A percentile compares a stretch with the other conserved stretches of the same genome.
These are phyloP conservation scores for Stephania yunnanensis DNA, from an alignment of 164 flowering plant genomes.

Conservation along the genomic window DNA sequence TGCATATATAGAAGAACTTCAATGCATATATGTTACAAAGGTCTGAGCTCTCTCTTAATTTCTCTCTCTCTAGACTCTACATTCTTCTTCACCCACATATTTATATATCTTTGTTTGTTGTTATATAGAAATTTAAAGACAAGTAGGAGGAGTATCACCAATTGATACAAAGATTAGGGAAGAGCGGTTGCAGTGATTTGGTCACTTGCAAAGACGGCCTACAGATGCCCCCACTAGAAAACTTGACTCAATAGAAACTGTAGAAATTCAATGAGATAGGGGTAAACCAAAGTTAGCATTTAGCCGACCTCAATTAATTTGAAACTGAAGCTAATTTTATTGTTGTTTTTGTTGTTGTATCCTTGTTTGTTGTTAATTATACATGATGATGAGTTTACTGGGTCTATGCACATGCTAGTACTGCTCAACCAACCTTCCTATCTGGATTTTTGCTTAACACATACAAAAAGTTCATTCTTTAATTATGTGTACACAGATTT, in stretches of 20 bases:
- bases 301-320: too few relatives aligned
- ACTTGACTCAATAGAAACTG: too few relatives aligned
- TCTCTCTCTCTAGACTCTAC: background rate
- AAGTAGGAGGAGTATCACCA: too few relatives aligned
- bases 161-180: too few relatives aligned
- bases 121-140: too few relatives aligned
- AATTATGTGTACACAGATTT: slow-evolving; percentile 4
- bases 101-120: background rate
- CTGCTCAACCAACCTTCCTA: slow-evolving; percentile 5
- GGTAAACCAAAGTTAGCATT: too few relatives aligned
- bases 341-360: background rate
- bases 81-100: background rate
- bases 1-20: slow-evolving; percentile 13
- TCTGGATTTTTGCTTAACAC: background rate
- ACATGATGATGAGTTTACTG: too few relatives aligned
- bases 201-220: too few relatives aligned
- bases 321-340: too few relatives aligned
- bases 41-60: slow-evolving; percentile 18
- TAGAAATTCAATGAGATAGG: too few relatives aligned
- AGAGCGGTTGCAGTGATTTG: too few relatives aligned
- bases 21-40: slow-evolving; percentile 15
- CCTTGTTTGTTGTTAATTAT: background rate
- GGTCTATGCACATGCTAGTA: background rate
- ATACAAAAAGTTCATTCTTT: slow-evolving; percentile 9
- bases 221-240: too few relatives aligned